Conservation (phyloP, 2,329 filamentous ascomycete species). For the Paecilomyces variotii region DNA sequence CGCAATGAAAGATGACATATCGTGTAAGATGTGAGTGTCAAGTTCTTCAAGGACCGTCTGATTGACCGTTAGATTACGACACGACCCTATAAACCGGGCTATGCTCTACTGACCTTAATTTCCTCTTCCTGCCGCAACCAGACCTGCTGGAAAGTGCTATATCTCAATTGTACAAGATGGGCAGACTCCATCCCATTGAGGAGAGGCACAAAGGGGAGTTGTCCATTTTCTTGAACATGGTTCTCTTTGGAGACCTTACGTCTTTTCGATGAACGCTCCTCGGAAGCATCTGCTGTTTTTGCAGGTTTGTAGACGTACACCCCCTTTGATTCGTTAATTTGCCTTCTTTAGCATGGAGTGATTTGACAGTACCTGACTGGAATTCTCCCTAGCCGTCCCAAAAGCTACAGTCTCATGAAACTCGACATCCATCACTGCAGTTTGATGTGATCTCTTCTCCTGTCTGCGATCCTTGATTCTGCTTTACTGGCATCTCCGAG, state of each 20-base stretch:
- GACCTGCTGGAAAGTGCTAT: conserved; percentile 28
- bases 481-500: neutral
- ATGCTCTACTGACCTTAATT: conserved; percentile 25
- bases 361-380: neutral
- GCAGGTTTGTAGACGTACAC: conserved; percentile 56
- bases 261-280: conserved; percentile 48
- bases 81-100: neutral
- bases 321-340: conserved; percentile 37
- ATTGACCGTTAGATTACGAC: conserved; percentile 5
- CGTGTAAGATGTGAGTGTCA: conserved; percentile 30
- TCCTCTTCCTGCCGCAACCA: conserved; percentile 32
- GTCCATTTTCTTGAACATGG: conserved; percentile 5
- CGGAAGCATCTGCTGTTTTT: conserved; percentile 25
- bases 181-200: conserved; percentile 30
- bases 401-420: neutral
- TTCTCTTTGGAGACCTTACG: conserved; percentile 44
- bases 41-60: conserved; percentile 31
- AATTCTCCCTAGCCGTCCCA: neutral
- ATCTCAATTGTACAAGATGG: conserved; percentile 25
- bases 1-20: conserved; percentile 31
- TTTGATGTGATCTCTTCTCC: neutral
- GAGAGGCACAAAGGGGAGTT: conserved; percentile 29
- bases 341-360: neutral
- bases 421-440: neutral
- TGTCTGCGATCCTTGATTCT: neutral